Percentiles rank a stretch among this genome's conserved stretches.
Conservation (phyloP, 106 monocot genomes). For the Allium cepa region DNA sequence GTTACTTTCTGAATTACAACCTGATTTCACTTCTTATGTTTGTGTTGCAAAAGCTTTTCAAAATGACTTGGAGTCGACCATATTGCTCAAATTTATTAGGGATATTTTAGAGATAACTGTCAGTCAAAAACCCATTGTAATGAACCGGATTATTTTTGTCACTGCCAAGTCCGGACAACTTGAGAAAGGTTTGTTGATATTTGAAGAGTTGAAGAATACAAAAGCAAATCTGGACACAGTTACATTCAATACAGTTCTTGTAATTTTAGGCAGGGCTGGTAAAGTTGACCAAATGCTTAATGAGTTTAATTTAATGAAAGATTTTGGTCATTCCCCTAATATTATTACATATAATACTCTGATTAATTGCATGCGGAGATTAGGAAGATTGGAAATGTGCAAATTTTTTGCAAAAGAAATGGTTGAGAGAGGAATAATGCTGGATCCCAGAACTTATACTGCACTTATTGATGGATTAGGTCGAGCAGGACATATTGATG, state of each 20-base stretch:
- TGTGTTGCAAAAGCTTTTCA: slow-evolving; percentile 44
- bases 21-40: slow-evolving; percentile 46
- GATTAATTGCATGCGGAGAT: slow-evolving; percentile 52
- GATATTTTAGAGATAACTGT: slow-evolving; percentile 40
- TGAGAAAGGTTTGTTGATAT: slow-evolving; percentile 39
- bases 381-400: slow-evolving; percentile 54
- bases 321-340: slow-evolving; percentile 47
- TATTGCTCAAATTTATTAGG: slow-evolving; percentile 35
- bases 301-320: slow-evolving; percentile 51
- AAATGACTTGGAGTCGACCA: slow-evolving; percentile 19
- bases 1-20: slow-evolving; percentile 37
- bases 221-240: slow-evolving; percentile 35
- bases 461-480: slow-evolving; percentile 63
- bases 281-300: slow-evolving; percentile 50
- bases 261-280: slow-evolving; percentile 55
- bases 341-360: slow-evolving; percentile 63
- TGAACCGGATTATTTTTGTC: slow-evolving; percentile 57
- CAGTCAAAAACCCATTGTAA: slow-evolving; percentile 39
- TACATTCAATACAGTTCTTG: slow-evolving; percentile 68
- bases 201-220: slow-evolving; percentile 46
- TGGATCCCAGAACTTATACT: slow-evolving; percentile 65
- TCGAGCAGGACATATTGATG: slow-evolving; percentile 49
- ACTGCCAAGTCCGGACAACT: slow-evolving; percentile 42
- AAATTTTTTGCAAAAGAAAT: slow-evolving; percentile 47
- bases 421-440: slow-evolving; percentile 38